Conservation (phyloP, 2,329 filamentous ascomycete species). For the Beauveria scarabaeidicola region DNA sequence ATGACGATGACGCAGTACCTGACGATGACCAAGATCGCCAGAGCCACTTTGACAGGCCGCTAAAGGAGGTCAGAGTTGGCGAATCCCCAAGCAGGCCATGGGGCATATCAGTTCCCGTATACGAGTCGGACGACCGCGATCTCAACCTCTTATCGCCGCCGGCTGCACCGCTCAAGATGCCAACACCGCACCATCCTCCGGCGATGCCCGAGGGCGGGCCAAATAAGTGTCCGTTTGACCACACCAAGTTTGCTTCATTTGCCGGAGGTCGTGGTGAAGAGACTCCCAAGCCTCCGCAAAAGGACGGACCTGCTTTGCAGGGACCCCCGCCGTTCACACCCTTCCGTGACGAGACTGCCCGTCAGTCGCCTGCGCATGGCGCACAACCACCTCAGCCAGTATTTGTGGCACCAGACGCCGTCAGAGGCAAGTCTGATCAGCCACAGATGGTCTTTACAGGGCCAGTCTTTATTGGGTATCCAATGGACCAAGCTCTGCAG, state of each 20-base stretch:
- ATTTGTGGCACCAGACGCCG: constrained; percentile 40
- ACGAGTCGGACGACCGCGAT: constrained; percentile 32
- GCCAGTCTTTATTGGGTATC: constrained; percentile 89
- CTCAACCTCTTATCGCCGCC: constrained; percentile 46
- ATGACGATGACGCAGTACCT: constrained; percentile 25
- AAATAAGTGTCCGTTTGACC: constrained; percentile 53
- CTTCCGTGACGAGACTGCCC: constrained; percentile 12
- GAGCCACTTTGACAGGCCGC: constrained; percentile 70
- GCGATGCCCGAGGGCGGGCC: constrained; percentile 16
- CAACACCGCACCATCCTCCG: constrained; percentile 25
- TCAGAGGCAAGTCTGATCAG: constrained; percentile 22
- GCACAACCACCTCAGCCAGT: constrained; percentile 32
- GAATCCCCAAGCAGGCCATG: constrained; percentile 90
- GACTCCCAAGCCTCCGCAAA: constrained; percentile 13
- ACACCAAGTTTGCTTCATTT: constrained; percentile 35
- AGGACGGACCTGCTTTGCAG: constrained; percentile 11
- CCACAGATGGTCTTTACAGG: constrained; percentile 84
- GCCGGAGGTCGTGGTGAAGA: constrained; percentile 16
- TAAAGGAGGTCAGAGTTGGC: constrained; percentile 86
- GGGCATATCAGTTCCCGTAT: constrained; percentile 74
- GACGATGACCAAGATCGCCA: constrained; percentile 46
- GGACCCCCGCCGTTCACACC: constrained; percentile 18
- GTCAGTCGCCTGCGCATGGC: constrained; percentile 13
- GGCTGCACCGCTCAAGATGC: constrained; percentile 47
- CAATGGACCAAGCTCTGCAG: constrained; percentile 69